These are phyloP conservation scores for Suhomyces terraborum DNA, from an alignment of 1,139 yeast species.

Conservation along the genomic window DNA sequence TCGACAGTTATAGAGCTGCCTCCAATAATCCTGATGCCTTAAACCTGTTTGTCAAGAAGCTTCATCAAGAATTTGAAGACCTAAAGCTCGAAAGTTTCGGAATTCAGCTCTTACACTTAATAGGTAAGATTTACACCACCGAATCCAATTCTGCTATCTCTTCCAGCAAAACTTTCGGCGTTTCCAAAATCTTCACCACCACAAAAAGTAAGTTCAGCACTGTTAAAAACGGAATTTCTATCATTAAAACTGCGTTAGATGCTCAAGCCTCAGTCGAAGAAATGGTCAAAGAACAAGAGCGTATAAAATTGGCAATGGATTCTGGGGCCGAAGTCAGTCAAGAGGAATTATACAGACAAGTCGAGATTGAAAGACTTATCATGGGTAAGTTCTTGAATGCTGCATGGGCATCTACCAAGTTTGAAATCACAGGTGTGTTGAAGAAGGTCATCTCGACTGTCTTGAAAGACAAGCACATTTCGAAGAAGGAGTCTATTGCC, in stretches of 20 bases:
- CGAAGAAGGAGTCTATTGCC: constrained; percentile 51
- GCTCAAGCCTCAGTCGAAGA: constrained; percentile 44
- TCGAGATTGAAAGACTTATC: constrained; percentile 63
- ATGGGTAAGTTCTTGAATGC: constrained; percentile 76
- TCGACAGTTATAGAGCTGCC: constrained; percentile 39
- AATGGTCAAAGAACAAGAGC: constrained; percentile 52
- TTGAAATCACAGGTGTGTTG: constrained; percentile 68
- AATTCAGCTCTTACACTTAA: constrained; percentile 49
- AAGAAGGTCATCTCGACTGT: constrained; percentile 65
- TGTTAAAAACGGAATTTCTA: constrained; percentile 42
- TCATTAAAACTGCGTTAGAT: constrained; percentile 45
- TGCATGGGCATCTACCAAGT: constrained; percentile 79
- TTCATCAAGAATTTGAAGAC: constrained; percentile 62
- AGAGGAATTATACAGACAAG: constrained; percentile 53
- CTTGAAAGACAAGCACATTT: constrained; percentile 55
- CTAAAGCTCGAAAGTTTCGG: constrained; percentile 53
- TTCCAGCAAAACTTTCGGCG: constrained; percentile 47
- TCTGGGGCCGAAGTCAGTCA: constrained; percentile 37
- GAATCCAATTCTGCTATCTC: constrained; percentile 53
- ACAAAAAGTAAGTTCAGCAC: constrained; percentile 43
- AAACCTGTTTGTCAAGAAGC: constrained; percentile 39
- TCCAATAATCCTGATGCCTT: constrained; percentile 34
- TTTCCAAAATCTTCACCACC: constrained; percentile 54
- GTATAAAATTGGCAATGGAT: constrained; percentile 38
- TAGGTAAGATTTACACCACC: constrained; percentile 64